Conservation (phyloP, 768 basidiomycete genomes). For the Lepiota brunneoincarnata region DNA sequence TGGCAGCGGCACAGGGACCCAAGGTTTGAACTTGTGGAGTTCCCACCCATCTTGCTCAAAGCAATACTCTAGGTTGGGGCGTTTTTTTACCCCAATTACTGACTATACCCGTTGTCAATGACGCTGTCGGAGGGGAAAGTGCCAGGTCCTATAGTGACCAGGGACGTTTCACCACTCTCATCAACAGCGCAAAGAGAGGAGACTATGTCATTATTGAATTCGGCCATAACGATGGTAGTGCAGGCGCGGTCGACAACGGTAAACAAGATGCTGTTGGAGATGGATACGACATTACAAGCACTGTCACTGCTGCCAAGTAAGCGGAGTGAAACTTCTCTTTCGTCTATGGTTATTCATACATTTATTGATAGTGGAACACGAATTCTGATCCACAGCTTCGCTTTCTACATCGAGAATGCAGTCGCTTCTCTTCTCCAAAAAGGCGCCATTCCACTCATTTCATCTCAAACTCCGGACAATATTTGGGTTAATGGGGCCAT, state of each 20-base stretch:
- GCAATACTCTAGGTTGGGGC: constrained; percentile 37
- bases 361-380: constrained; percentile 29
- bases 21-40: not conserved
- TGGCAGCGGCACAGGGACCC: constrained; percentile 24
- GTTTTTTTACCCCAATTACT: constrained; percentile 39
- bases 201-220: constrained; percentile 46
- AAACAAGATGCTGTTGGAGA: constrained; percentile 40
- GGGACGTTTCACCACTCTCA: constrained; percentile 40
- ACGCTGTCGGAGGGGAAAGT: constrained; percentile 43
- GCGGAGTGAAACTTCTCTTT: constrained; percentile 1
- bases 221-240: constrained; percentile 45
- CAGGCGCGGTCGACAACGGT: constrained; percentile 38
- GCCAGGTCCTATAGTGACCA: constrained; percentile 47
- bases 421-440: constrained; percentile 38
- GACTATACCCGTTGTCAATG: constrained; percentile 41
- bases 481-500: constrained; percentile 36
- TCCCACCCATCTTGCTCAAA: not conserved
- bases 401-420: constrained; percentile 43
- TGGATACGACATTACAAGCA: constrained; percentile 31
- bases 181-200: constrained; percentile 35
- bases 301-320: constrained; percentile 33
- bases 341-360: not conserved
- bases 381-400: constrained; percentile 42
- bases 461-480: constrained; percentile 47
- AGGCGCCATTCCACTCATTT: constrained; percentile 45